Evolutionary conservation across 1,139 yeast genomes (phyloP).

Genomic region (Debaryomyces singareniensis): DNA sequence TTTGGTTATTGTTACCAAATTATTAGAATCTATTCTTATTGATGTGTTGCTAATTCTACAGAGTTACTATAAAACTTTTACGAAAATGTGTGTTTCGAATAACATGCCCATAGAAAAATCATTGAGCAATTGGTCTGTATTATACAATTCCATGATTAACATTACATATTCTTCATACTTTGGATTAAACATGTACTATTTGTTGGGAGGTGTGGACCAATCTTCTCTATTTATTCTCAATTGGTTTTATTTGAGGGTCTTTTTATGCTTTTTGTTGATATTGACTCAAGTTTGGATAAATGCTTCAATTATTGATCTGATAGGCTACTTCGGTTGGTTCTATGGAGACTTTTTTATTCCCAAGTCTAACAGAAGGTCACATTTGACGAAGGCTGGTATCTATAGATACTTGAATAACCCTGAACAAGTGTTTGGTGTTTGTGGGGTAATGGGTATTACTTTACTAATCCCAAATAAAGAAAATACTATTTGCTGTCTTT

Average conservation of each 20-base stretch:
- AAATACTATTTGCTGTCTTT: constrained; percentile 48
- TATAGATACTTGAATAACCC: constrained; percentile 83
- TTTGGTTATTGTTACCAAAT: constrained; percentile 45
- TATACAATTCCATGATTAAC: constrained; percentile 52
- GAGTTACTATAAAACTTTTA: constrained; percentile 58
- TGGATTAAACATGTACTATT: constrained; percentile 33
- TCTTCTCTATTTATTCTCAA: constrained; percentile 20
- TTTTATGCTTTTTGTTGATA: constrained; percentile 50
- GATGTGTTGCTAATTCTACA: constrained; percentile 53
- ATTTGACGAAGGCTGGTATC: constrained; percentile 75
- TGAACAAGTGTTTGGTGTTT: constrained; percentile 73
- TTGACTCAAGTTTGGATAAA: constrained; percentile 69
- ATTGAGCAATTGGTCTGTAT: constrained; percentile 69
- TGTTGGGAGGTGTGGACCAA: constrained; percentile 14
- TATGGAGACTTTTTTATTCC: constrained; percentile 83
- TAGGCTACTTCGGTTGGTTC: constrained; percentile 87
- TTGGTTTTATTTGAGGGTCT: constrained; percentile 52
- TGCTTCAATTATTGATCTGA: constrained; percentile 61
- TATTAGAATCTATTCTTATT: constrained; percentile 48
- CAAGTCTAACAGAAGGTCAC: constrained; percentile 31
- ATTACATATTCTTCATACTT: constrained; percentile 41
- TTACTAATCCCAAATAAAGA: constrained; percentile 56
- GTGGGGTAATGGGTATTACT: constrained; percentile 79
- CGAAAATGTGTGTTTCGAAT: constrained; percentile 59
- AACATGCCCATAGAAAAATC: constrained; percentile 67